These are phyloP conservation scores for Kurtzmaniella quercitrusa DNA, from an alignment of 1,139 yeast species.

Conservation along the genomic window DNA sequence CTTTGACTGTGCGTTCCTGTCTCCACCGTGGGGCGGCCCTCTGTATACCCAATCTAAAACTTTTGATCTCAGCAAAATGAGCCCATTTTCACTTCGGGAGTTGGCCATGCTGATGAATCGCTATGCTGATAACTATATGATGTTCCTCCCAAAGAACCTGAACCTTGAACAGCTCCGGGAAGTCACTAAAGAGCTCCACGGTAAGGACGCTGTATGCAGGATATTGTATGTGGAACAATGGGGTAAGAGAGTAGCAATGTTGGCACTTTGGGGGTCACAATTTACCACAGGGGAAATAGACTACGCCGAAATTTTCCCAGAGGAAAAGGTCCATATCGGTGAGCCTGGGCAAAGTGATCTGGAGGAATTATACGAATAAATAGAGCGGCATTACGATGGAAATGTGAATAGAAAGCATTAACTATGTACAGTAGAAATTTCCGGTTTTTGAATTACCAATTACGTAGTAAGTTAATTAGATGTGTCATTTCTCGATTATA, in stretches of 20 bases:
- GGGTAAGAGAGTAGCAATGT: slow-evolving; percentile 49
- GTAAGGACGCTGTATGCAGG: slow-evolving; percentile 41
- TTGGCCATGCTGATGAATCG: slow-evolving; percentile 39
- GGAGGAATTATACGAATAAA: not conserved
- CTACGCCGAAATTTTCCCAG: slow-evolving; percentile 6
- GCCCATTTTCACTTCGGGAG: slow-evolving; percentile 49
- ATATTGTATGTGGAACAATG: slow-evolving; percentile 41
- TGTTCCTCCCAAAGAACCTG: slow-evolving; percentile 76
- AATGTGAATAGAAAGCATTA: not conserved
- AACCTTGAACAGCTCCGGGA: slow-evolving; percentile 51
- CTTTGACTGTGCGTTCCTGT: slow-evolving; percentile 68
- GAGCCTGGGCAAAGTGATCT: not conserved
- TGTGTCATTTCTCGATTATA: no score
- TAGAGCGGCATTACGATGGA: not conserved
- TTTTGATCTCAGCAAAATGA: slow-evolving; percentile 42
- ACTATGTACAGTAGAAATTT: no score
- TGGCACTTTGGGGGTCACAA: slow-evolving; percentile 58
- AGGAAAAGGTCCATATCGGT: slow-evolving; percentile 1
- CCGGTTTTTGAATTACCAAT: no score
- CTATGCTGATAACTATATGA: slow-evolving; percentile 51
- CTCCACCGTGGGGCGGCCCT: slow-evolving; percentile 99
- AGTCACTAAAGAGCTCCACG: slow-evolving; percentile 45
- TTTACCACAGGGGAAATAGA: slow-evolving; percentile 10
- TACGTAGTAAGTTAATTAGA: no score
- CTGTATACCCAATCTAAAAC: slow-evolving; percentile 41